Conservation (phyloP, 352 stramenopile species). For the Phytophthora sansomeana region DNA sequence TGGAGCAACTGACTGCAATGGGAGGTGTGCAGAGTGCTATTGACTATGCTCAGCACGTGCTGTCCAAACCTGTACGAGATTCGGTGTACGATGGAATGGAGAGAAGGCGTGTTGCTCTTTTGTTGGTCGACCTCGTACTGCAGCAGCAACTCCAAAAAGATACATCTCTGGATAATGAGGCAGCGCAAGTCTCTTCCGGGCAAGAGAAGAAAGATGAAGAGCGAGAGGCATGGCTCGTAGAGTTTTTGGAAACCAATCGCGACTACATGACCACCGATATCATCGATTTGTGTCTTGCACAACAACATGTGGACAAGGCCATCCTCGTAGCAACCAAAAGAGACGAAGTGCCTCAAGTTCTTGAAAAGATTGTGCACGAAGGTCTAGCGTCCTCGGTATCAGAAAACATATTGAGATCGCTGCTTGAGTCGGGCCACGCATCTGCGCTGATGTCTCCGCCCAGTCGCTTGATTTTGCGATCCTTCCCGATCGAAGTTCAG, state of each 20-base stretch:
- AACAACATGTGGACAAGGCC: slow-evolving; percentile 74
- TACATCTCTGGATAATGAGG: slow-evolving; percentile 22
- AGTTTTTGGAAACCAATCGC: slow-evolving; percentile 61
- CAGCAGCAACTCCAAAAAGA: slow-evolving; percentile 59
- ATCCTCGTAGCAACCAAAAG: slow-evolving; percentile 62
- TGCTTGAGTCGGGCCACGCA: slow-evolving; percentile 56
- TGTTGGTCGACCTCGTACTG: slow-evolving; percentile 67
- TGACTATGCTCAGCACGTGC: slow-evolving; percentile 62
- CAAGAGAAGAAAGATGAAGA: slow-evolving; percentile 45
- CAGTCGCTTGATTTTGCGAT: slow-evolving; percentile 62
- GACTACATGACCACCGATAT: slow-evolving; percentile 73
- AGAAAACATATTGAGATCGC: slow-evolving; percentile 38
- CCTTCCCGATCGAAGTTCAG: slow-evolving; percentile 59
- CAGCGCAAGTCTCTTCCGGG: background rate
- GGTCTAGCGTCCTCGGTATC: slow-evolving; percentile 59
- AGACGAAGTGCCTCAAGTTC: slow-evolving; percentile 52
- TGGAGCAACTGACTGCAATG: slow-evolving; percentile 74
- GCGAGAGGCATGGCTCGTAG: slow-evolving; percentile 55
- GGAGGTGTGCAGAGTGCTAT: slow-evolving; percentile 61
- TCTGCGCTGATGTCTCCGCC: slow-evolving; percentile 44
- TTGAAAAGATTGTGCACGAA: slow-evolving; percentile 59
- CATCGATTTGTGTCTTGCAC: slow-evolving; percentile 70
- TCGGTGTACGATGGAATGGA: slow-evolving; percentile 49
- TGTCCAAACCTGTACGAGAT: slow-evolving; percentile 47
- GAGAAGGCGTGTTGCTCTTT: slow-evolving; percentile 55